Percentiles rank a stretch among this genome's conserved stretches.
phyloP scores from a whole-genome alignment of 148 eudicot genomes.

The Euryodendron excelsum region DNA sequence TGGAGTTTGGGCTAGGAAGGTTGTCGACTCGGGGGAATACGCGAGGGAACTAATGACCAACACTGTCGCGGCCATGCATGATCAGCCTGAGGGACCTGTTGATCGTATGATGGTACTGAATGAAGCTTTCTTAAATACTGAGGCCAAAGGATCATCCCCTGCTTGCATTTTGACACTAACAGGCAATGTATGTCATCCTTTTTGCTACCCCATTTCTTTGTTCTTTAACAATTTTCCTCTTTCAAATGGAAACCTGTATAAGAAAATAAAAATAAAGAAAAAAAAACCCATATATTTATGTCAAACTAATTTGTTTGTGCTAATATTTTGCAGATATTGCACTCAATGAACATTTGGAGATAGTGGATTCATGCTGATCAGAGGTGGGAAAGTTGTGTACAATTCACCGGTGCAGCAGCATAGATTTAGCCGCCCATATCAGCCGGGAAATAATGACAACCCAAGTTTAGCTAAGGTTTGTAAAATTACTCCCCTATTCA shows the following conservation, averaged over 20 bases:
- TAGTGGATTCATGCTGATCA: slow-evolving; percentile 6
- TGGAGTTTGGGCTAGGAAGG: slow-evolving; percentile 17
- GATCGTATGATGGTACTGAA: background rate
- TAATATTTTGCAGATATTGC: background rate
- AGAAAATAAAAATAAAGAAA: too few relatives aligned
- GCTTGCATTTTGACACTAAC: background rate
- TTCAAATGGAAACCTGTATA: too few relatives aligned
- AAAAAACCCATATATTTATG: too few relatives aligned
- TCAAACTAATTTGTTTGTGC: background rate
- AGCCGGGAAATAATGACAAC: background rate
- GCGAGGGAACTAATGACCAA: background rate
- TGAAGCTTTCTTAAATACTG: background rate
- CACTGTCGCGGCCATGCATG: background rate
- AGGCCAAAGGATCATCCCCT: slow-evolving; percentile 7
- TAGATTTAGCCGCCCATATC: slow-evolving; percentile 4
- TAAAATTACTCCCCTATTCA: too few relatives aligned
- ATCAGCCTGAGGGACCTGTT: background rate
- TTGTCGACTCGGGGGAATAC: slow-evolving; percentile 11
- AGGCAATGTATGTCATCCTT: background rate
- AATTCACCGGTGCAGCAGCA: slow-evolving; percentile 9
- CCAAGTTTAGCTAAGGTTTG: slow-evolving; percentile 8
- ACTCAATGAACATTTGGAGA: slow-evolving; percentile 17
- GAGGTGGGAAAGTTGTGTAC: background rate
- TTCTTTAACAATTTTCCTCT: too few relatives aligned
- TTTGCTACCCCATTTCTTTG: background rate